Percentiles rank a stretch among this genome's conserved stretches.
These are phyloP conservation scores for Flaveria sonorensis DNA, from an alignment of 129 eudicot species.

Conservation along the genomic window DNA sequence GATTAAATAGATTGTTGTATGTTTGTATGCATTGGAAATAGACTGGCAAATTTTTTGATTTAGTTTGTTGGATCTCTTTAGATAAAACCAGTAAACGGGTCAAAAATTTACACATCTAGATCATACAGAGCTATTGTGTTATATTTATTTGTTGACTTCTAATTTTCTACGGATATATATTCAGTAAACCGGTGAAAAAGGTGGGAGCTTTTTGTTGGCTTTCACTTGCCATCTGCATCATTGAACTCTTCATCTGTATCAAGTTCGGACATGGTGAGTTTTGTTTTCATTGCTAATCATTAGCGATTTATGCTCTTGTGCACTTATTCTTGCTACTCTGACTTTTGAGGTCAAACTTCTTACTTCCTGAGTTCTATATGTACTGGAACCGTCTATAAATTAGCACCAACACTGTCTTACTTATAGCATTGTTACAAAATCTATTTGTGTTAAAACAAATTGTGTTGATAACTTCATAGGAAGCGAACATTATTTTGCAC, in stretches of 20 bases:
- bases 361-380: neutral
- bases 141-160: neutral
- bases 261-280: slow-evolving; percentile 92
- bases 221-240: slow-evolving; percentile 92
- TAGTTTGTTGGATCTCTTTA: neutral
- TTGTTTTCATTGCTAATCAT: too few relatives aligned
- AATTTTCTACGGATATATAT: slow-evolving; percentile 8
- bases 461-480: neutral
- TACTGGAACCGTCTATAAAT: neutral
- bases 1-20: neutral
- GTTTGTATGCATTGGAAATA: neutral
- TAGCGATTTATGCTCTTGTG: neutral
- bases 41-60: neutral
- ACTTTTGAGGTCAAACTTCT: slow-evolving; percentile 12
- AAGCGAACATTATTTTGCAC: neutral
- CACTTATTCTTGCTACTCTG: slow-evolving; percentile 1
- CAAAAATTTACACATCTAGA: neutral
- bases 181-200: slow-evolving; percentile 85
- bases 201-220: slow-evolving; percentile 99
- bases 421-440: neutral
- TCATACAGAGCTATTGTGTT: neutral
- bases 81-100: slow-evolving; percentile 4
- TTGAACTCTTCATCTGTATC: slow-evolving; percentile 91
- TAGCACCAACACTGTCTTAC: slow-evolving; percentile 5
- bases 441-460: neutral